Evolutionary conservation across 805 yeast species (phyloP).

Genomic region (Brettanomyces custersianus): DNA sequence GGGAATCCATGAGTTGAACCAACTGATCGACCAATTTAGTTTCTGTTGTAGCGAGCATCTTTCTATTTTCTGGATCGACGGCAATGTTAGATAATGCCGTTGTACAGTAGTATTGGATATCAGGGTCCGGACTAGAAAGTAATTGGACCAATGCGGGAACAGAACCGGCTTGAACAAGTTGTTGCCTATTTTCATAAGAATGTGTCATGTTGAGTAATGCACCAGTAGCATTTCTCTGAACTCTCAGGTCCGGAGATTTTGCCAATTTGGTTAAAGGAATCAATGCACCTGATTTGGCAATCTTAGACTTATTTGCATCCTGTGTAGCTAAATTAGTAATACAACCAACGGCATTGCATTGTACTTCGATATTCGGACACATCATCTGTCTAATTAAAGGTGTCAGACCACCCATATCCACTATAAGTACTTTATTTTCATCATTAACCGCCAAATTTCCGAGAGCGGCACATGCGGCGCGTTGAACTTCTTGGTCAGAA

Average conservation of each 20-base stretch:
- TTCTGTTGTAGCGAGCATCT: conserved; percentile 81
- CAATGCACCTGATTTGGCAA: conserved; percentile 93
- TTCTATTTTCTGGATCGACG: conserved; percentile 87
- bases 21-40: conserved; percentile 84
- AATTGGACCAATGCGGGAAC: conserved; percentile 91
- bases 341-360: conserved; percentile 98
- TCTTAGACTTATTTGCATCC: conserved; percentile 92
- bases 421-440: conserved; percentile 86
- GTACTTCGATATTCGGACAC: conserved; percentile 94
- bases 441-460: conserved; percentile 98
- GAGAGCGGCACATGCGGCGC: conserved; percentile 97
- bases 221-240: conserved; percentile 97
- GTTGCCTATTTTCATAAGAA: conserved; percentile 91
- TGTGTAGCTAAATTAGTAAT: conserved; percentile 96
- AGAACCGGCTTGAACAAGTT: conserved; percentile 95
- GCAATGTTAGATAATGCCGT: conserved; percentile 96
- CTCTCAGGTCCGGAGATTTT: conserved; percentile 87
- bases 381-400: conserved; percentile 97
- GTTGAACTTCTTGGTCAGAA: conserved; percentile 87
- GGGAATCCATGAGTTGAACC: conserved; percentile 86
- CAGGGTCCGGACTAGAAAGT: conserved; percentile 81
- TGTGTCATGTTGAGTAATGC: conserved; percentile 98
- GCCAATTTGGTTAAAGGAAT: conserved; percentile 92
- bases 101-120: conserved; percentile 96
- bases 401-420: conserved; percentile 96